Conservation (phyloP, 139 green algal genomes). For the Chlorella sp. region DNA sequence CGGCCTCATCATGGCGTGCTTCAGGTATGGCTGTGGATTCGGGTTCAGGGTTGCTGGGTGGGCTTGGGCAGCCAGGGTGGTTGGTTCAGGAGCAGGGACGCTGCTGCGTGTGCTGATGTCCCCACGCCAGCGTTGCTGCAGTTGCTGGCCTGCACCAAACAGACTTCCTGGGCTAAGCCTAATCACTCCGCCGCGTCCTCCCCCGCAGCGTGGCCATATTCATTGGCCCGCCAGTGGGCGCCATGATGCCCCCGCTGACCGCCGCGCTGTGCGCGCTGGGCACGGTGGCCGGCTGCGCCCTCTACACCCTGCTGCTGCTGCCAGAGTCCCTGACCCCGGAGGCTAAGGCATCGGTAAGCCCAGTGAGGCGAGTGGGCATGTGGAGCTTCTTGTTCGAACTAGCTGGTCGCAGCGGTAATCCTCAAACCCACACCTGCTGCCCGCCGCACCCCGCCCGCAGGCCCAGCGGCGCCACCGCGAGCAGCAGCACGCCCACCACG, state of each 20-base stretch:
- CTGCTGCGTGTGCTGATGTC: background rate
- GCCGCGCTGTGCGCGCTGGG: slow-evolving; percentile 16
- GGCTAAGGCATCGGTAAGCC: slow-evolving; percentile 25
- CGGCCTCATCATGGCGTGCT: slow-evolving; percentile 63
- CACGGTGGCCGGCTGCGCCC: background rate
- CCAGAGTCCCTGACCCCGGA: slow-evolving; percentile 40
- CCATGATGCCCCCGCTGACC: slow-evolving; percentile 18
- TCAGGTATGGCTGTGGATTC: slow-evolving; percentile 21
- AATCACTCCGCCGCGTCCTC: background rate
- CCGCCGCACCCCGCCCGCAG: background rate
- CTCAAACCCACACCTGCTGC: background rate
- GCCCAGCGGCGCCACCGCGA: background rate
- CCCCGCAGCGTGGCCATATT: slow-evolving; percentile 33
- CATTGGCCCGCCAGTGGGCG: slow-evolving; percentile 41
- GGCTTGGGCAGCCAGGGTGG: too few relatives aligned
- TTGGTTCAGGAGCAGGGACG: background rate
- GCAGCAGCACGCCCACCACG: slow-evolving; percentile 7
- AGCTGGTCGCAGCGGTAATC: background rate
- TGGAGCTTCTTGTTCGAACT: background rate
- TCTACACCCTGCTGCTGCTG: slow-evolving; percentile 41
- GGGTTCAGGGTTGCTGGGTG: too few relatives aligned
- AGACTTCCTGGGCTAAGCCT: too few relatives aligned
- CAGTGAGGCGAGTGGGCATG: background rate
- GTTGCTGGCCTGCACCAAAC: too few relatives aligned
- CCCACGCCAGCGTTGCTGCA: too few relatives aligned